Evolutionary conservation across 495 filamentous ascomycete species (phyloP).

Genomic region (Podospora australis): DNA sequence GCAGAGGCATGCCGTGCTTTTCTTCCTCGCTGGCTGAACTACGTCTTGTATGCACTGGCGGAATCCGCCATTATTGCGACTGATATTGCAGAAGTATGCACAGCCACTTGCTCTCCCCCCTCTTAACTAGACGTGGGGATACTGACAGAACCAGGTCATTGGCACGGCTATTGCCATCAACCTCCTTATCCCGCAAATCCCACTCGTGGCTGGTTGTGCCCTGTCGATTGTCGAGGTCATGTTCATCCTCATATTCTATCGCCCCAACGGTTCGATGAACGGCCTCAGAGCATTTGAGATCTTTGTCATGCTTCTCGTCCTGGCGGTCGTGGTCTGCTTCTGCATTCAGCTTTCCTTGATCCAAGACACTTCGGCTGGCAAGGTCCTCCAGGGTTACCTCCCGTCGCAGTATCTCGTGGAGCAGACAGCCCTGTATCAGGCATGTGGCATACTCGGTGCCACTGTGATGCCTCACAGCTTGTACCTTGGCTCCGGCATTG

Average conservation of each 20-base stretch:
- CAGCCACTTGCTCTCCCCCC: background rate
- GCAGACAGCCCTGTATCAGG: slow-evolving; percentile 59
- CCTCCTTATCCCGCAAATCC: slow-evolving; percentile 66
- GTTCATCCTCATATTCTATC: slow-evolving; percentile 78
- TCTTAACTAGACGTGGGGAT: background rate
- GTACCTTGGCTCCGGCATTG: slow-evolving; percentile 83
- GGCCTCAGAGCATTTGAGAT: slow-evolving; percentile 72
- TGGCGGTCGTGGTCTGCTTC: slow-evolving; percentile 86
- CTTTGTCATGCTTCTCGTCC: slow-evolving; percentile 70
- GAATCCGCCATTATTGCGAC: slow-evolving; percentile 27
- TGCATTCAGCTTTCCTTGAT: slow-evolving; percentile 83
- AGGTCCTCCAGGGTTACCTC: slow-evolving; percentile 79
- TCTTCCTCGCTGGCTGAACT: slow-evolving; percentile 28
- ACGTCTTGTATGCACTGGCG: slow-evolving; percentile 23
- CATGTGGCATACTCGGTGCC: slow-evolving; percentile 86
- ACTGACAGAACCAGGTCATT: slow-evolving; percentile 55
- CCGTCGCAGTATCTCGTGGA: slow-evolving; percentile 71
- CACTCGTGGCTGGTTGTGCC: slow-evolving; percentile 80
- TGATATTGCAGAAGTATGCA: slow-evolving; percentile 62
- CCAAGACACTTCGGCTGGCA: slow-evolving; percentile 56
- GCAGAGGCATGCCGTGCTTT: slow-evolving; percentile 21
- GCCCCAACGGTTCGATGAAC: slow-evolving; percentile 64
- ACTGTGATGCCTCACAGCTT: slow-evolving; percentile 94
- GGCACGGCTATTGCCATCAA: slow-evolving; percentile 90
- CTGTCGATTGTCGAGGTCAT: slow-evolving; percentile 81